phyloP scores from a whole-genome alignment of 495 filamentous ascomycete species.

The Rusavskia elegans region DNA sequence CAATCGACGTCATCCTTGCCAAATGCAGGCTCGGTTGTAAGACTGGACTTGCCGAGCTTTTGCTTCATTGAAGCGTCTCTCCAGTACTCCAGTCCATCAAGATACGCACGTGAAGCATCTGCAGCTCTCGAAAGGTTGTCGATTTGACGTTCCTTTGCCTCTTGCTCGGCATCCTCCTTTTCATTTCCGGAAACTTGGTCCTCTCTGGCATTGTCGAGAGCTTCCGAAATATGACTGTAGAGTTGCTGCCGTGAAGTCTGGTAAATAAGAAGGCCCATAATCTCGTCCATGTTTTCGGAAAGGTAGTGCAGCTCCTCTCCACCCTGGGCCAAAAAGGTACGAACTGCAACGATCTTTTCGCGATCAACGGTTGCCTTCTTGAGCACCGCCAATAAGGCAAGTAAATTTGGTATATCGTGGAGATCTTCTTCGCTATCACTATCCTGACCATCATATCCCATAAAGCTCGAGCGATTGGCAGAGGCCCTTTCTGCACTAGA shows the following conservation, averaged over 20 bases:
- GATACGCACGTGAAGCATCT: slow-evolving; percentile 15
- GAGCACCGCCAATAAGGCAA: slow-evolving; percentile 45
- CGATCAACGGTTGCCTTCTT: slow-evolving; percentile 63
- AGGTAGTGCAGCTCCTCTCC: slow-evolving; percentile 70
- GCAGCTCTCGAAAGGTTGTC: slow-evolving; percentile 27
- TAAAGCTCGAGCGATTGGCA: slow-evolving; percentile 11
- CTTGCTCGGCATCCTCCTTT: slow-evolving; percentile 8
- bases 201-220: slow-evolving; percentile 34
- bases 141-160: slow-evolving; percentile 22
- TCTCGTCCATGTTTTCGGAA: slow-evolving; percentile 59
- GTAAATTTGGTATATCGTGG: slow-evolving; percentile 50
- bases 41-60: slow-evolving; percentile 8
- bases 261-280: slow-evolving; percentile 78
- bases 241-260: slow-evolving; percentile 73
- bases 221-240: slow-evolving; percentile 44
- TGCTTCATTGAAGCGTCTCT: slow-evolving; percentile 4
- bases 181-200: slow-evolving; percentile 14
- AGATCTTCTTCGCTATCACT: slow-evolving; percentile 21
- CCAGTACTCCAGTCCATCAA: slow-evolving; percentile 20
- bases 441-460: slow-evolving; percentile 17
- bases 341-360: slow-evolving; percentile 71
- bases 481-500: slow-evolving; percentile 19
- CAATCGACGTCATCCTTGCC: slow-evolving; percentile 1
- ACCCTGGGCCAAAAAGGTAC: slow-evolving; percentile 62
- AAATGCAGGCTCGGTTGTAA: slow-evolving; percentile 5